Base-by-base conservation (phyloP, 2,329 filamentous ascomycete species). In the Aspergillus glaucus region DNA sequence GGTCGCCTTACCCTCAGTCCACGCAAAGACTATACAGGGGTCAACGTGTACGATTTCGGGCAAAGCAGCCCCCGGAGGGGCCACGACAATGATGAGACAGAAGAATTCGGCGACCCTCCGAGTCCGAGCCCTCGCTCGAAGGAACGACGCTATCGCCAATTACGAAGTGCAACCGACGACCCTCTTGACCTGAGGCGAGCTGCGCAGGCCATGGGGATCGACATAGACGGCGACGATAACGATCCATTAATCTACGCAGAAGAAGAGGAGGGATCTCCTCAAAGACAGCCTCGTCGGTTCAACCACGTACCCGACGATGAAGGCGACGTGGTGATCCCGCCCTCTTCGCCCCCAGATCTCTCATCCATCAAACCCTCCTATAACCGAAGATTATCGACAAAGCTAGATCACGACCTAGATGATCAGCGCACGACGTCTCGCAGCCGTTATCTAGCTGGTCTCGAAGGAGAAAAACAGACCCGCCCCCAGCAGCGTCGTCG, bases 71-170 rank as follows among this genome's bases (percentile, higher is more conserved):
- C 56, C 19, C 56, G 53, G 5, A 55, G 56, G 21, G 40, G 53
- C 6, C 50, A 52, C 14, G 49, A 54, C 28, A 30, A 30, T 30
- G 61, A 66, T n/a, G 58, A 56, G 14, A 65, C 59, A 3, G 59
- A 60, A 5, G 65, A 68, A 30, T 50, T 62, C 1, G 65, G 66
- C 5, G 56, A 58, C 34, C 66, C 66, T 6, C 61, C 61, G 8
- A 68, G 66, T 42, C 66, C 66, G 28, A 68, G 64, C 45, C 64
- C 62, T 22, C 65, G 61, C 6, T 65, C 62, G 24, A 68, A 69
- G 49, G 55, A 56, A n/a, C 57, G 60, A 22, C 57, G 55, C 41
- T 47, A 51, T 8, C 55, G 56, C 12, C 54, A 55, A 37, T 36
- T 47, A 6, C 54, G 52, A 30, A 53, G 52, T n/a, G 54, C 53